These are phyloP conservation scores for Russula ochroleuca DNA, from an alignment of 768 basidiomycete species.

Conservation along the genomic window DNA sequence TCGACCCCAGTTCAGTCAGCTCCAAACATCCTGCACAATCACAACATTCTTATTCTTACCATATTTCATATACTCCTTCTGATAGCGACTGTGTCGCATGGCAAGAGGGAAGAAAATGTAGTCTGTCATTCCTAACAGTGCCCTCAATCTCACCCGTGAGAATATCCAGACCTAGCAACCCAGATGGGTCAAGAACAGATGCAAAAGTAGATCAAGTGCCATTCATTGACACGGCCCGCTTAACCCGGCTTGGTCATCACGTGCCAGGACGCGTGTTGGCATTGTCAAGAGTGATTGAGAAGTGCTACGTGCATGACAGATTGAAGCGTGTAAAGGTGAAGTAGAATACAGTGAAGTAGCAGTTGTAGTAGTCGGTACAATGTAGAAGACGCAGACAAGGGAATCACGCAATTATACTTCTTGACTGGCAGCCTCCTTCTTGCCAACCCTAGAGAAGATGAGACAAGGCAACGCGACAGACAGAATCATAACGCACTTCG, in stretches of 20 bases:
- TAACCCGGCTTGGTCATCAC: background rate
- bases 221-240: too few species aligned
- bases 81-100: too few species aligned
- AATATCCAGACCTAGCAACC: too few species aligned
- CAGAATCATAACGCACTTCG: conserved; percentile 29
- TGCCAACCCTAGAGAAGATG: conserved; percentile 36
- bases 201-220: too few species aligned
- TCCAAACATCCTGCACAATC: too few species aligned
- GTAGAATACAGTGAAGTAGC: conserved; percentile 21
- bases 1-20: too few species aligned
- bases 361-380: conserved; percentile 10
- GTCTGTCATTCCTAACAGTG: too few species aligned
- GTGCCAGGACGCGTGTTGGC: background rate
- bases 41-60: too few species aligned
- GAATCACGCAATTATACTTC: conserved; percentile 37
- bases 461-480: background rate
- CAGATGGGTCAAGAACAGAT: too few species aligned
- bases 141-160: too few species aligned
- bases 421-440: conserved; percentile 42
- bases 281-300: background rate
- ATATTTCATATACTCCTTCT: too few species aligned
- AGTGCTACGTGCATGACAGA: background rate
- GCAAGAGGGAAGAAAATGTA: too few species aligned
- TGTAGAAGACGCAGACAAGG: background rate
- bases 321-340: background rate